A percentile compares a stretch with the other conserved stretches of the same genome.
Conservation (phyloP, 257 asterid species). For the Capsicum rhomboideum region DNA sequence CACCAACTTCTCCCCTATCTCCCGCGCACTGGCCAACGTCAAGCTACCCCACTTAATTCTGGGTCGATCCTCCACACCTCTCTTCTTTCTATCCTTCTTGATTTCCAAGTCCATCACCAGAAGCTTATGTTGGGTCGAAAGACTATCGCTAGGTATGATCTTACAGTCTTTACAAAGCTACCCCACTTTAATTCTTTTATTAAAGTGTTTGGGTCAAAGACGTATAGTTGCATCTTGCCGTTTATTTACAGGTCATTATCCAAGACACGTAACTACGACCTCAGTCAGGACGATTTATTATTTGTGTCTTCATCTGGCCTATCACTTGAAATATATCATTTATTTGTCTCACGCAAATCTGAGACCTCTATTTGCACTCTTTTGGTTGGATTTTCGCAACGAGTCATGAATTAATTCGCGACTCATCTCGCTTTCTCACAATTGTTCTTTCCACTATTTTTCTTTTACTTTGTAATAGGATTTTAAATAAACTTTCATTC, state of each 20-base stretch:
- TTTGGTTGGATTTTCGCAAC: not conserved
- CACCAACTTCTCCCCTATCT: too few species aligned
- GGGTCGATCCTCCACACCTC: too few species aligned
- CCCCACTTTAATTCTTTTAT: not conserved
- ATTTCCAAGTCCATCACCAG: too few species aligned
- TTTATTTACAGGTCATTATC: not conserved
- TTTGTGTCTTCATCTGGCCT: not conserved
- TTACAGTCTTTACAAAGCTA: too few species aligned
- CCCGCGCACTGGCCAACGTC: too few species aligned
- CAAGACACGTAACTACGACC: not conserved
- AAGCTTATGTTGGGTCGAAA: too few species aligned
- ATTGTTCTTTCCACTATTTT: not conserved
- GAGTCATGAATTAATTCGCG: not conserved
- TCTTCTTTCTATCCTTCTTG: too few species aligned
- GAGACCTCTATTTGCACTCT: not conserved
- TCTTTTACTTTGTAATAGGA: not conserved
- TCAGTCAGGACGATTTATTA: not conserved
- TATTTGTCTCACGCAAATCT: not conserved
- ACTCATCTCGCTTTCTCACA: not conserved
- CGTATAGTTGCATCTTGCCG: not conserved
- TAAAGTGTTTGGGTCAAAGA: not conserved
- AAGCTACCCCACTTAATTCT: too few species aligned
- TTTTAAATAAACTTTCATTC: not conserved
- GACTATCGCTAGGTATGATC: too few species aligned
- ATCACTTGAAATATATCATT: not conserved